Percentiles rank a stretch among this genome's conserved stretches.
Evolutionary conservation across 495 filamentous ascomycete genomes (phyloP).

Genomic region (Penicillium cataractarum): DNA sequence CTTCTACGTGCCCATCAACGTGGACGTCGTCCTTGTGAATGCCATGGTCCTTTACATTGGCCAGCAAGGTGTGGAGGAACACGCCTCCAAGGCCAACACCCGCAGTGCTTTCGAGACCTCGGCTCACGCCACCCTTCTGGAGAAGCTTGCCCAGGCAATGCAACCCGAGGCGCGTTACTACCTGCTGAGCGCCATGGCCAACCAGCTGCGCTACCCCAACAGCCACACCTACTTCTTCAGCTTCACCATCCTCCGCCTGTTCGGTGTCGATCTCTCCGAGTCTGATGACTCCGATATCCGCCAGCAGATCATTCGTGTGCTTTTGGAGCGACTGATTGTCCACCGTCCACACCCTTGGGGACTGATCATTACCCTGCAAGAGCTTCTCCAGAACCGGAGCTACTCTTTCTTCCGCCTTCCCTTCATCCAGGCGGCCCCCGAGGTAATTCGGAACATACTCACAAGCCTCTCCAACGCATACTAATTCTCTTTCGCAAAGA

Average conservation of each 20-base stretch:
- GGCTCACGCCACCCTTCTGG: slow-evolving; percentile 73
- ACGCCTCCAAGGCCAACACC: slow-evolving; percentile 58
- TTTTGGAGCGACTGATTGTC: slow-evolving; percentile 85
- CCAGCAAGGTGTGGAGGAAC: slow-evolving; percentile 62
- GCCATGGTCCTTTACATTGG: slow-evolving; percentile 84
- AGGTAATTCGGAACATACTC: slow-evolving; percentile 56
- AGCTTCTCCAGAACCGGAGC: slow-evolving; percentile 86
- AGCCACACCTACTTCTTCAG: slow-evolving; percentile 92
- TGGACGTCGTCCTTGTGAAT: slow-evolving; percentile 74
- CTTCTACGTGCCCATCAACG: slow-evolving; percentile 61
- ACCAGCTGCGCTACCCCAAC: slow-evolving; percentile 90
- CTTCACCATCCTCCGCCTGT: slow-evolving; percentile 83
- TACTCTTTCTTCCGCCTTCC: slow-evolving; percentile 90
- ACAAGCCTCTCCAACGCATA: neutral
- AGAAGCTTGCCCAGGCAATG: slow-evolving; percentile 72
- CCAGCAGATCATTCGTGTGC: slow-evolving; percentile 83
- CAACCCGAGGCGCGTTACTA: slow-evolving; percentile 82
- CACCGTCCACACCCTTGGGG: slow-evolving; percentile 97
- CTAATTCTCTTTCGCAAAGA: slow-evolving; percentile 33
- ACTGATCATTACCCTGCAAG: slow-evolving; percentile 84
- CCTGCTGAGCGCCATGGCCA: slow-evolving; percentile 80
- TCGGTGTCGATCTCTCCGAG: slow-evolving; percentile 76
- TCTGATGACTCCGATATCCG: slow-evolving; percentile 80
- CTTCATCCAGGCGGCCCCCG: slow-evolving; percentile 85
- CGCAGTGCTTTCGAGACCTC: slow-evolving; percentile 70